phyloP scores from a whole-genome alignment of 345 rosid genomes.

The Linum tenue region DNA sequence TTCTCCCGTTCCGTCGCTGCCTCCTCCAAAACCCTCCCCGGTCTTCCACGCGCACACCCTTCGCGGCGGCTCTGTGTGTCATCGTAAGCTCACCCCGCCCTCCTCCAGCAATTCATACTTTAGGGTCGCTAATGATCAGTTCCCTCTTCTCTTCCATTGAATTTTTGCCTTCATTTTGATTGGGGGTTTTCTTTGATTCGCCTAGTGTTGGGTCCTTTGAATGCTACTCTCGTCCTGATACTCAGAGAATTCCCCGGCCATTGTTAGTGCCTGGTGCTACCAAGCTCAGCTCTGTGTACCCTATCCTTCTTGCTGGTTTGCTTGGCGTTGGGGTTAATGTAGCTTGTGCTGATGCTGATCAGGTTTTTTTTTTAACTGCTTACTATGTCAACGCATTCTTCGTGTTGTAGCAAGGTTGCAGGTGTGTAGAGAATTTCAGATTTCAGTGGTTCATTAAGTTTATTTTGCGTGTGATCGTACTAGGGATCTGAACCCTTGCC shows the following conservation, averaged over 20 bases:
- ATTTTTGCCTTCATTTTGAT: not conserved
- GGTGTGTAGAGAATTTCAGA: not conserved
- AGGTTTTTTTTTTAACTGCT: conserved; percentile 30
- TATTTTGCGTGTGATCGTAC: conserved; percentile 3
- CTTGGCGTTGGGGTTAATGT: conserved; percentile 48
- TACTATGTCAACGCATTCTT: not conserved
- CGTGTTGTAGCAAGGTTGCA: not conserved
- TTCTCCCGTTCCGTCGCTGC: conserved; percentile 21
- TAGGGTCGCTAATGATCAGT: not conserved
- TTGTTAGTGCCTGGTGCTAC: conserved; percentile 9
- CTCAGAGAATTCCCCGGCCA: conserved; percentile 15
- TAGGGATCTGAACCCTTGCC: conserved; percentile 34
- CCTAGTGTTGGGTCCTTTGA: conserved; percentile 23
- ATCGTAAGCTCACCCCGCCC: conserved; percentile 19
- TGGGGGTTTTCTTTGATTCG: not conserved
- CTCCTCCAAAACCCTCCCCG: conserved; percentile 24
- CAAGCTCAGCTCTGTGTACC: conserved; percentile 17
- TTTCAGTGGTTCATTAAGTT: not conserved
- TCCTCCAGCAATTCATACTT: not conserved
- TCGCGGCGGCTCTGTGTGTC: conserved; percentile 12
- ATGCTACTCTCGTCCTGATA: conserved; percentile 15
- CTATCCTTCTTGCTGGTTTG: conserved; percentile 44
- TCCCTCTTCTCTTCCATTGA: not conserved
- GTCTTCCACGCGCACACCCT: conserved; percentile 20
- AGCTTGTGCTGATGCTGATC: conserved; percentile 60